Percentiles rank a stretch among this genome's conserved stretches.
phyloP scores from a whole-genome alignment of 2,329 filamentous ascomycete genomes.

The Ceratocystis cubensis region DNA sequence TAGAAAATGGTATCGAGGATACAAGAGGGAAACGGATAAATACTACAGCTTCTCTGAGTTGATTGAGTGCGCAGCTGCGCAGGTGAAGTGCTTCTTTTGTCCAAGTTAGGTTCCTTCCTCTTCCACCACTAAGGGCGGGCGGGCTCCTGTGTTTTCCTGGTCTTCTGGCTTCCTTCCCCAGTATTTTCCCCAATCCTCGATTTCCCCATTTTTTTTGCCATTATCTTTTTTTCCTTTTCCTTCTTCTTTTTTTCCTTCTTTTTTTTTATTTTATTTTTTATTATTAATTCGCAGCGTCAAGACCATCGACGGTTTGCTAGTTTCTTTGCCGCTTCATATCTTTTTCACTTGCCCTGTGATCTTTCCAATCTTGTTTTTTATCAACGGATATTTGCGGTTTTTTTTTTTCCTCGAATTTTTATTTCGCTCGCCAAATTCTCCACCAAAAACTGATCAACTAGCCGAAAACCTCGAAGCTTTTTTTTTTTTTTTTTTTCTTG shows the following conservation, averaged over 20 bases:
- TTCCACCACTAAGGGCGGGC: background rate
- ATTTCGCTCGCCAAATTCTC: slow-evolving; percentile 8
- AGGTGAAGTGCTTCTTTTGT: background rate
- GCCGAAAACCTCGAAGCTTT: background rate
- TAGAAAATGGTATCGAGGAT: background rate
- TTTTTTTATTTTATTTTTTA: slow-evolving; percentile 11
- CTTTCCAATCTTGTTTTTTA: background rate
- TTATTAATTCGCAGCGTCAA: background rate
- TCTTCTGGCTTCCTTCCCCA: slow-evolving; percentile 10
- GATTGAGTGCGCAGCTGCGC: background rate
- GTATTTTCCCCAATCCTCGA: slow-evolving; percentile 9
- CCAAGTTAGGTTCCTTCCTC: background rate
- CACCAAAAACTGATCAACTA: slow-evolving; percentile 6
- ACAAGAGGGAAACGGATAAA: background rate
- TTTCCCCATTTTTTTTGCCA: slow-evolving; percentile 13
- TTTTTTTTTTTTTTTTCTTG: slow-evolving; percentile 3
- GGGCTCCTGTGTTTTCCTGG: background rate
- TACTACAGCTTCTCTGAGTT: background rate
- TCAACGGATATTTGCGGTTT: background rate
- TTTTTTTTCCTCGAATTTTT: background rate
- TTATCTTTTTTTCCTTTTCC: background rate
- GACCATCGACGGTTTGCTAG: background rate
- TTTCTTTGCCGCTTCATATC: background rate
- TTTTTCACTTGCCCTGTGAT: background rate
- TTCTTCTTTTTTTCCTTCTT: background rate